Evolutionary conservation across 768 basidiomycete genomes (phyloP).

Genomic region (Tricholoma furcatifolium): DNA sequence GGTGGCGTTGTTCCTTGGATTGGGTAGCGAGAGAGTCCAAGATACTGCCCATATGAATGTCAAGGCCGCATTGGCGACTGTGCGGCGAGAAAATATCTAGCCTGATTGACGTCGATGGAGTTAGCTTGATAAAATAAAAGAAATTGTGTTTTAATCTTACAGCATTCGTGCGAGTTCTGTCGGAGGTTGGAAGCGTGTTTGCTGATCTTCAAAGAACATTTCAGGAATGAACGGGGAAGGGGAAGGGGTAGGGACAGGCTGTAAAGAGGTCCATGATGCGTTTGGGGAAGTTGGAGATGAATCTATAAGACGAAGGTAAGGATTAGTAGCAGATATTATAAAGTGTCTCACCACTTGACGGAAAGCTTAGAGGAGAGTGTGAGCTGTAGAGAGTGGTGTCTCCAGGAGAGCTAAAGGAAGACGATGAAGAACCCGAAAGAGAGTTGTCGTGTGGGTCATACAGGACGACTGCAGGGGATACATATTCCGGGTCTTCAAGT

Average conservation of each 20-base stretch:
- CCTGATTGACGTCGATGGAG: slow-evolving; percentile 33
- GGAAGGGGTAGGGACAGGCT: slow-evolving; percentile 48
- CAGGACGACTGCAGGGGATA: slow-evolving; percentile 66
- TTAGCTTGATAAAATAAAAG: slow-evolving; percentile 13
- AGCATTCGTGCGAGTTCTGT: slow-evolving; percentile 66
- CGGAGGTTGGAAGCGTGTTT: slow-evolving; percentile 45
- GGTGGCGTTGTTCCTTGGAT: slow-evolving; percentile 63
- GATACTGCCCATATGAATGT: slow-evolving; percentile 64
- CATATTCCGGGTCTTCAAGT: slow-evolving; percentile 73
- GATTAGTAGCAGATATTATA: not conserved
- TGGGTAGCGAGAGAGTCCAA: slow-evolving; percentile 58
- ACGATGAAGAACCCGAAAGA: slow-evolving; percentile 54
- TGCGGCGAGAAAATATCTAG: slow-evolving; percentile 76
- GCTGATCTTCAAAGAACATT: slow-evolving; percentile 50
- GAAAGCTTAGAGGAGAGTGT: slow-evolving; percentile 51
- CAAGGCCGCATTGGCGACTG: slow-evolving; percentile 71
- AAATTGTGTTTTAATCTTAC: slow-evolving; percentile 37
- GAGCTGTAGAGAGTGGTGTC: slow-evolving; percentile 51
- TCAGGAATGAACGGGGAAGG: slow-evolving; percentile 48
- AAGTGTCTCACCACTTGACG: slow-evolving; percentile 40
- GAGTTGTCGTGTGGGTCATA: slow-evolving; percentile 63
- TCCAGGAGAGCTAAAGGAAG: slow-evolving; percentile 52
- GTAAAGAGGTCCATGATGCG: slow-evolving; percentile 47
- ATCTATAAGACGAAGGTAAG: slow-evolving; percentile 26
- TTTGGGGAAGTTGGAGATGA: slow-evolving; percentile 48